phyloP scores from a whole-genome alignment of 805 yeast species.

The Hanseniaspora pseudoguilliermondii region DNA sequence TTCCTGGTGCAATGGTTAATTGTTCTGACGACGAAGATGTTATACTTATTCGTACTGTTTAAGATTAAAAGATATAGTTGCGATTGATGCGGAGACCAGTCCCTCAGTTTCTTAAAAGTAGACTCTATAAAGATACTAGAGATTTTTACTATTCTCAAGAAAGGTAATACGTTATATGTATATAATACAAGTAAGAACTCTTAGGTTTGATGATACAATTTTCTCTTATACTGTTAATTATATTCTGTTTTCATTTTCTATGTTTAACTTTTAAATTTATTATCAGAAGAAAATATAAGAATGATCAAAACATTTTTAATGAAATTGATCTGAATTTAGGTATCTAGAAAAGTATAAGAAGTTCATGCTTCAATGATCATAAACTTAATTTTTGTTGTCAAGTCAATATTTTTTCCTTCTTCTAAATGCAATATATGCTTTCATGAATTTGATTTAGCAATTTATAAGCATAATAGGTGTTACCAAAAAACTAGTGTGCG shows the following conservation, averaged over 20 bases:
- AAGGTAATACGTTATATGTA: no score
- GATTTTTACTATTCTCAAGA: neutral
- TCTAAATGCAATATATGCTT: neutral
- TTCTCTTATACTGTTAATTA: no score
- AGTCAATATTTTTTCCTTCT: neutral
- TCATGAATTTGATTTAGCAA: neutral
- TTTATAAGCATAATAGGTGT: neutral
- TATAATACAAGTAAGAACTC: no score
- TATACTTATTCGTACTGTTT: neutral
- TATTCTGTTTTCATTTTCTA: no score
- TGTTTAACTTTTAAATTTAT: no score
- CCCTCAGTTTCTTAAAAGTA: neutral
- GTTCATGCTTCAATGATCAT: neutral
- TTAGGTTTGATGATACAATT: no score
- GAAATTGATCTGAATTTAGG: neutral
- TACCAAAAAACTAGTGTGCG: neutral
- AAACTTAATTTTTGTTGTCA: neutral
- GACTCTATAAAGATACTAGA: neutral
- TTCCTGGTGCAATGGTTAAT: constrained; percentile 29
- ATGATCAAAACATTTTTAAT: neutral
- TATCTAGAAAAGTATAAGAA: neutral
- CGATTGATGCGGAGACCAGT: neutral
- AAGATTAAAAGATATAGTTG: neutral
- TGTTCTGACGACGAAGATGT: constrained; percentile 8
- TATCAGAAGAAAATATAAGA: no score